Base-by-base conservation (phyloP, 805 yeast genomes). In the Saitoella complicata region DNA sequence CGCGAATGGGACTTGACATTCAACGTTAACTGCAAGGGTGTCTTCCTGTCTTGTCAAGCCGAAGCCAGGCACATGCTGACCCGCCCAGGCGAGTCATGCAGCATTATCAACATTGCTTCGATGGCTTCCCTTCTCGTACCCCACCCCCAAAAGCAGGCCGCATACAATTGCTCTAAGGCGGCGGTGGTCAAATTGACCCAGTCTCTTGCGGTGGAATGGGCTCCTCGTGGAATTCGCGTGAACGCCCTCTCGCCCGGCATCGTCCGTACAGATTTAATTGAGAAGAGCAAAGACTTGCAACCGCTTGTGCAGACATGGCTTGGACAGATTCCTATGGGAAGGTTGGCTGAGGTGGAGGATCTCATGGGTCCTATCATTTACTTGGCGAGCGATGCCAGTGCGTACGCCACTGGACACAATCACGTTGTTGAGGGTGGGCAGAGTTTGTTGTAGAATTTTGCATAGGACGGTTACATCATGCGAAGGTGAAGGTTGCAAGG, bases 181-280 rank as follows among this genome's bases (percentile, higher is more conserved):
- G 75, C 72, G 45, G 75, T 71, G 34, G 67, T 69, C 48, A 72
- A 69, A 56, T 64, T 71, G 59, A 69, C 62, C 32, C 61, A 69
- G 51, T 67, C 71, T 21, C 64, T 70, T 54, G 75, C 74, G 32
- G 67, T 71, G 53, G 75, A 70, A 58, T 70, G 75, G 75, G 75
- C 75, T 42, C 63, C 66, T 49, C 66, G 63, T 59, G 68, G 67
- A 54, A 37, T 37, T 7, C 64, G 74, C 49, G 75, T 70, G 47
- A 69, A 70, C 60, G 61, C 70, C 36, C 61, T 70, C 52, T 64
- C 70, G 36, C 75, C 75, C 13, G 75, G 74, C 21, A 70, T 70
- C 61, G 70, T 71, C 37, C 64, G 67, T 50, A 71, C 74, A 29
- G 73, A 72, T 21, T 21, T 21, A 32, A 64, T 70, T 57, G 70